Base-by-base conservation (phyloP, 202 grass and related monocot genomes). In the Panicum hallii region DNA sequence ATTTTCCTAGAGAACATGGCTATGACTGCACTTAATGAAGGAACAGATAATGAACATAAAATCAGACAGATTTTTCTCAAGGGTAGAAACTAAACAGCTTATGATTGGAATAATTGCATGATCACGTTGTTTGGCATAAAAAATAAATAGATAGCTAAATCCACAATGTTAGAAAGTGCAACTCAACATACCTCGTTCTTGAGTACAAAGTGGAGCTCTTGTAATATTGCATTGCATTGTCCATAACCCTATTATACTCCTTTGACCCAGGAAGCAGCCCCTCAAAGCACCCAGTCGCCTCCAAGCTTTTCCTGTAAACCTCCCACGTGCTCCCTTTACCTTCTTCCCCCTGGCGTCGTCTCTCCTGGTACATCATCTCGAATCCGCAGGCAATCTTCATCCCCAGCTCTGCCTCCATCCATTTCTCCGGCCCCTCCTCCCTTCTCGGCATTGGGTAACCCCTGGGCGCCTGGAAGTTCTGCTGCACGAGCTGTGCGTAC, bases 281-380 rank as follows among this genome's bases (percentile, higher is more conserved):
- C 19, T 94, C 36, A 26, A 94, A 96, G 77, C 93, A 99, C 1
- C 96, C 93, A 50, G 88, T 63, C 3, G 78, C 77, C 84, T 99
- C 96, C 65, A 99, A 86, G 72, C 79, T 95, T 84, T 89, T 88
- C 84, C 65, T 86, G 77, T 94, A 99, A 79, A 87, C 88, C 73
- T 95, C 91, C 96, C 93, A 99, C 11, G 96, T 92, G 82, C 88
- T 87, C 28, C 91, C 90, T 83, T 78, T 95, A 12, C 91, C 93
- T 96, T 94, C 86, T 67, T 86, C 82, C 13, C 72, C 89, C 73
- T 92, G 74, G 8, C 52, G 74, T 38, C 42, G 54, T 73, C 93
- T 99, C 74, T 92, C 93, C 88, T 99, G 93, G 32, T 99, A 99
- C 89, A 99, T 94, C 96, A 96, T 99, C 87, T 99, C 96, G 61